Conservation (phyloP, 2,329 filamentous ascomycete species). For the Colletotrichum sp. region DNA sequence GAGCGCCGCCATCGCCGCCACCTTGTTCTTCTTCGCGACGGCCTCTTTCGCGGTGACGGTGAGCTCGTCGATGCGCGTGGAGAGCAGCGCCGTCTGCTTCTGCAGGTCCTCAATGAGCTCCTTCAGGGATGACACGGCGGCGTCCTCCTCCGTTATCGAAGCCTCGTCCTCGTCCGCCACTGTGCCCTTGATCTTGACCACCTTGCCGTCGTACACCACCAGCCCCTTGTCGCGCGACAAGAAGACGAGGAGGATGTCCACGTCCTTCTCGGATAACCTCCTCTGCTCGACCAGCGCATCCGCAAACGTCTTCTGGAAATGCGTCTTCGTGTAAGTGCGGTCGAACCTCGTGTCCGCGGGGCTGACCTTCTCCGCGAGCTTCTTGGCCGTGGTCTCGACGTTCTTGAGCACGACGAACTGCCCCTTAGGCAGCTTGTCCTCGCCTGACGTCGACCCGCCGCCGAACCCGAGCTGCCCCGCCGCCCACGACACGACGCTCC, state of each 20-base stretch:
- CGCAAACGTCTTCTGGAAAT: conserved; percentile 66
- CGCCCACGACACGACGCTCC: conserved; percentile 77
- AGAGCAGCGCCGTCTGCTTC: conserved; percentile 72
- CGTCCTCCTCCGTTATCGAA: conserved; percentile 76
- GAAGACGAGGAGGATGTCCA: conserved; percentile 73
- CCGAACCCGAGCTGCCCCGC: conserved; percentile 71
- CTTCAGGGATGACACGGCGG: conserved; percentile 83
- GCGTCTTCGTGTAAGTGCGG: conserved; percentile 69
- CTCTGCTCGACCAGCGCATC: conserved; percentile 52
- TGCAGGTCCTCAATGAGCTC: conserved; percentile 77
- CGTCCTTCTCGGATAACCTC: conserved; percentile 65
- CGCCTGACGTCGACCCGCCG: conserved; percentile 43
- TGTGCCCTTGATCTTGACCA: conserved; percentile 73
- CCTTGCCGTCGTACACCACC: conserved; percentile 66
- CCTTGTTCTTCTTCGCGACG: conserved; percentile 73
- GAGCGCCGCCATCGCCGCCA: conserved; percentile 78
- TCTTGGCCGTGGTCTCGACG: conserved; percentile 62
- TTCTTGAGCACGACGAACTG: conserved; percentile 71
- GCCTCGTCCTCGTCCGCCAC: conserved; percentile 43
- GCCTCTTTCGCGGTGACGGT: conserved; percentile 70
- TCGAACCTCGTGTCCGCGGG: conserved; percentile 58
- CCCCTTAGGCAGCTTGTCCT: conserved; percentile 63
- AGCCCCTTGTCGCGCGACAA: conserved; percentile 69
- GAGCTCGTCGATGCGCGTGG: conserved; percentile 70
- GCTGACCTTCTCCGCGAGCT: conserved; percentile 50